phyloP scores from a whole-genome alignment of 495 filamentous ascomycete species.

The Penicillium robsamsonii region DNA sequence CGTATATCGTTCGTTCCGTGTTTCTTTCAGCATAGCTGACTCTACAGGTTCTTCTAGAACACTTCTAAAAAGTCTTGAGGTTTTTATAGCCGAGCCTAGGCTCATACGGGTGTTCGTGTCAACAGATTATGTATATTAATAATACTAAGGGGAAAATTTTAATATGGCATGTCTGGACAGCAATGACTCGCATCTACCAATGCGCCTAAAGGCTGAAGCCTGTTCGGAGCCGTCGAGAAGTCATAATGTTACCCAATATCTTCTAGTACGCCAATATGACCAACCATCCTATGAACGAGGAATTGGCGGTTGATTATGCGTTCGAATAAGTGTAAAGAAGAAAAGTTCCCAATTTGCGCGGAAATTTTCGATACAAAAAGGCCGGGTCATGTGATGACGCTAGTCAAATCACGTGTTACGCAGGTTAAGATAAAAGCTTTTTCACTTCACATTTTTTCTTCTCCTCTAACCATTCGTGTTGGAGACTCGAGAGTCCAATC shows the following conservation, averaged over 20 bases:
- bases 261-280: slow-evolving; percentile 57
- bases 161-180: slow-evolving; percentile 40
- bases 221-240: slow-evolving; percentile 34
- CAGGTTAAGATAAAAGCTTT: slow-evolving; percentile 2
- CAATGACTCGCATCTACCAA: slow-evolving; percentile 44
- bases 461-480: neutral
- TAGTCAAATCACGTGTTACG: neutral
- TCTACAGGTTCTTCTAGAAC: slow-evolving; percentile 1
- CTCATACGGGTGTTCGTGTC: neutral
- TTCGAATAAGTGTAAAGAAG: slow-evolving; percentile 48
- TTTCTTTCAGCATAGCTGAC: neutral
- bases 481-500: slow-evolving; percentile 1
- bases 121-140: neutral
- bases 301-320: slow-evolving; percentile 57
- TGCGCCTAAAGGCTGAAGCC: slow-evolving; percentile 28
- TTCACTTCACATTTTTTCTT: neutral
- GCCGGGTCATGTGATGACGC: slow-evolving; percentile 20
- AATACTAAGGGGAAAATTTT: neutral
- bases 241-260: slow-evolving; percentile 31
- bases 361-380: slow-evolving; percentile 24
- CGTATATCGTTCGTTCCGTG: neutral
- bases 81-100: neutral
- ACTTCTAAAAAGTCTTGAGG: neutral
- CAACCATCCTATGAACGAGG: slow-evolving; percentile 47
- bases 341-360: slow-evolving; percentile 18